Base-by-base conservation (phyloP, 2,329 filamentous ascomycete species). In the Colletotrichum tropicicola region DNA sequence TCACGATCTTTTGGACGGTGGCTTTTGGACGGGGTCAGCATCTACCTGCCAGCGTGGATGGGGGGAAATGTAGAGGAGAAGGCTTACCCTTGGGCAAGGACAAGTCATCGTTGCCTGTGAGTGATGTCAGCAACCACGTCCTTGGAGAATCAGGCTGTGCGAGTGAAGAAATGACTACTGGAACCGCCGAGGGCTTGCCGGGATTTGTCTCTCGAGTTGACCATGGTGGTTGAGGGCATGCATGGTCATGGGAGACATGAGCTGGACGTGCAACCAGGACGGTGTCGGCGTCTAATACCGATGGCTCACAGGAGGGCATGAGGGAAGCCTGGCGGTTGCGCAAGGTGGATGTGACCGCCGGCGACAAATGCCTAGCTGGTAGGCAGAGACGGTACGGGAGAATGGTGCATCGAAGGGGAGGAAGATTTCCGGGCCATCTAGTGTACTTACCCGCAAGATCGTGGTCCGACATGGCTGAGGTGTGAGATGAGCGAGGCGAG, bases 1-100 rank as follows among this genome's bases (percentile, higher is more conserved):
- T 91, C 71, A 99, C 95, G 70, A 99, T 99, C 80, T 91, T 91
- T 73, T 91, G 88, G n/a, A 91, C 89, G 6, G 89, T 91, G 35
- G 89, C 88, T 89, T 64, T n/a, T n/a, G n/a, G n/a, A n/a, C n/a
- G n/a, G n/a, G n/a, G n/a, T n/a, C n/a, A n/a, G n/a, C n/a, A n/a
- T n/a, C n/a, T n/a, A n/a, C n/a, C n/a, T n/a, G n/a, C n/a, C n/a
- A n/a, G n/a, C n/a, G n/a, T n/a, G n/a, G n/a, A n/a, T n/a, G n/a
- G 45, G 13, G 17, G 53, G 19, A 23, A 27, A n/a, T 15, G 30
- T 15, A 35, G 9, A 35, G 30, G 27, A 4, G 19, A 39, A 71
- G 79, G 63, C n/a, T n/a, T 82, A 89, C 87, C 87, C 79, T 90
- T 90, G 27, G 88, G 88, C 19, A 90, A 80, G 49, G 87, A 89